phyloP scores from a whole-genome alignment of 2,329 filamentous ascomycete genomes.

The Trichoderma hamatum region DNA sequence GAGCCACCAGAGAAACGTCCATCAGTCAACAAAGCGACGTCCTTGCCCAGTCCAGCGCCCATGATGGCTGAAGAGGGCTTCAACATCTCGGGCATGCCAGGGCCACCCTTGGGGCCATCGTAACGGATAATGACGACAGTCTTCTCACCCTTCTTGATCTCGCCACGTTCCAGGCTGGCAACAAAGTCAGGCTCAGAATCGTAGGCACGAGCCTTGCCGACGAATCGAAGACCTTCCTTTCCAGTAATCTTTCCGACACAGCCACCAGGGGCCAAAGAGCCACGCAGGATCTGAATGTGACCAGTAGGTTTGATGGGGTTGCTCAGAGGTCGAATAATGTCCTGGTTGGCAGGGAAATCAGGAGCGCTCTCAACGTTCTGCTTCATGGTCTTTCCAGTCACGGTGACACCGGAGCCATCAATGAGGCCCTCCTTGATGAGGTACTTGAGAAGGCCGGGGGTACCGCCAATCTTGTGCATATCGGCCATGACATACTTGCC shows the following conservation, averaged over 20 bases:
- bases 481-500: constrained; percentile 88
- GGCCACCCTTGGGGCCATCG: constrained; percentile 89
- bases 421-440: constrained; percentile 81
- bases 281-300: constrained; percentile 85
- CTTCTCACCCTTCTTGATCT: constrained; percentile 84
- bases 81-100: constrained; percentile 93
- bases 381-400: constrained; percentile 87
- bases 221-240: constrained; percentile 85
- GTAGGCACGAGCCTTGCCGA: constrained; percentile 79
- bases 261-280: constrained; percentile 81
- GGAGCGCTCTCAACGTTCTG: constrained; percentile 80
- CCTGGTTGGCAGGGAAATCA: constrained; percentile 73
- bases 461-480: constrained; percentile 82
- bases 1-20: constrained; percentile 78
- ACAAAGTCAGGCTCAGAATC: constrained; percentile 84
- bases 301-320: constrained; percentile 87
- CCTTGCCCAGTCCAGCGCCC: constrained; percentile 80
- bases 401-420: constrained; percentile 77
- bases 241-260: constrained; percentile 93
- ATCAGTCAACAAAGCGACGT: constrained; percentile 75
- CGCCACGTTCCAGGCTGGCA: constrained; percentile 71
- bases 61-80: constrained; percentile 93
- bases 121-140: constrained; percentile 90
- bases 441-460: constrained; percentile 84
- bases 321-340: constrained; percentile 77